Percentiles rank a stretch among this genome's conserved stretches.
Evolutionary conservation across 768 basidiomycete species (phyloP).

Genomic region (Cantharellus anzutake): DNA sequence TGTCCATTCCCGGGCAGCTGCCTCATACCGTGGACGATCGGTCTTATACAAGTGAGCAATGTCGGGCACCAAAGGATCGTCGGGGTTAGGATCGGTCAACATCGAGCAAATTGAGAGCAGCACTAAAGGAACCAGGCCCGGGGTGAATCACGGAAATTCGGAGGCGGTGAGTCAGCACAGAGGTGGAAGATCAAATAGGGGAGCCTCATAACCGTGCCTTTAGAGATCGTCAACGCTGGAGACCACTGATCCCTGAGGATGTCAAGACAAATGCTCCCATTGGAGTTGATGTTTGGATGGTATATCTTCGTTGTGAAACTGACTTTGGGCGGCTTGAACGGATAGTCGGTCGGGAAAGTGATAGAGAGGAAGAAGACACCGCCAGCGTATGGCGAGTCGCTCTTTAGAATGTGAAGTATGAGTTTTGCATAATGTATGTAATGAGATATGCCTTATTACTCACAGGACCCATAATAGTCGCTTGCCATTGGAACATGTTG

Average conservation of each 20-base stretch:
- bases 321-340: constrained; percentile 99
- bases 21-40: constrained; percentile 90
- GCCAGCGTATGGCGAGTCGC: constrained; percentile 94
- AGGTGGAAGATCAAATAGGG: neutral
- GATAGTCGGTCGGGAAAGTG: constrained; percentile 92
- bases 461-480: constrained; percentile 98
- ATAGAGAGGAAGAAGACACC: constrained; percentile 98
- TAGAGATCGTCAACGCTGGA: constrained; percentile 95
- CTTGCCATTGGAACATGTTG: constrained; percentile 99
- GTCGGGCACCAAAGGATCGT: constrained; percentile 96
- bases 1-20: constrained; percentile 98
- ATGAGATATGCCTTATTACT: constrained; percentile 19
- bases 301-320: constrained; percentile 99
- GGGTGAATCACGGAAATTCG: neutral
- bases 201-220: constrained; percentile 37
- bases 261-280: constrained; percentile 96
- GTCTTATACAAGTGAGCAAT: constrained; percentile 99
- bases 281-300: constrained; percentile 99
- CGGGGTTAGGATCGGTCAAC: constrained; percentile 98
- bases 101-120: constrained; percentile 97
- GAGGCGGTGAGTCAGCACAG: neutral
- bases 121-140: constrained; percentile 28
- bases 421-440: constrained; percentile 1
- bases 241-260: constrained; percentile 99
- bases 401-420: constrained; percentile 27